Base-by-base conservation (phyloP, 768 basidiomycete species). In the Boletus patriciae region DNA sequence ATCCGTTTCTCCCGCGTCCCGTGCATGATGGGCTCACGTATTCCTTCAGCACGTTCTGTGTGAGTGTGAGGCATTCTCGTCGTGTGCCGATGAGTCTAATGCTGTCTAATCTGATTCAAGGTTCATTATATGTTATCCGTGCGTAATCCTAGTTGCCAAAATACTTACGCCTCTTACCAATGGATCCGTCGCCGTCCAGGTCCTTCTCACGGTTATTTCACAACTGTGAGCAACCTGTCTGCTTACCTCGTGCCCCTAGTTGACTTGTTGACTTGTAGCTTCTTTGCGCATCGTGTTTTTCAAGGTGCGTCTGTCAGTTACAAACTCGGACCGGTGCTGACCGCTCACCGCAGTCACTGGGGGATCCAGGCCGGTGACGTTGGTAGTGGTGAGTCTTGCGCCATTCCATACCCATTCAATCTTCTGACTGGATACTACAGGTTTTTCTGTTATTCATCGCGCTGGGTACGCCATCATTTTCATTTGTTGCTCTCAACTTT, bases 31-130 rank as follows among this genome's bases (percentile, higher is more conserved):
- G 11, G 27, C 50, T 63, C 42, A 68, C 46, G 3, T 33, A 23
- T 50, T 41, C 38, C 12, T 44, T 6, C 11, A 72, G 70, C 29
- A 54, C 68, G 25, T 72, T 72, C 44, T 73, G 72, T 38, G 70
- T 72, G 52, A 66, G 70, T 68, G 3, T 34, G 11, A n/a, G 12
- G 9, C 3, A n/a, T 37, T 45, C 36, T 41, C 25, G 50, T n/a
- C 23, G 36, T 34, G 9, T 2, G 3, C 13, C 11, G 25, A 16
- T 25, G 25, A 12, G 25, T 27, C 37, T 62, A 33, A 55, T 58
- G 48, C 11, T 36, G 7, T 29, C 19, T n/a, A n/a, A 44, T 46
- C 6, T 19, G 3, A 25, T 9, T 41, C 13, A 57, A 71, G 71
- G 18, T 62, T 36, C 70, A 73, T 36, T 62, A 62, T 37, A 21